Evolutionary conservation across 2,329 filamentous ascomycete genomes (phyloP), one percentile per base, ranked within the genome.

Genomic region (Aspergillus tanneri): DNA sequence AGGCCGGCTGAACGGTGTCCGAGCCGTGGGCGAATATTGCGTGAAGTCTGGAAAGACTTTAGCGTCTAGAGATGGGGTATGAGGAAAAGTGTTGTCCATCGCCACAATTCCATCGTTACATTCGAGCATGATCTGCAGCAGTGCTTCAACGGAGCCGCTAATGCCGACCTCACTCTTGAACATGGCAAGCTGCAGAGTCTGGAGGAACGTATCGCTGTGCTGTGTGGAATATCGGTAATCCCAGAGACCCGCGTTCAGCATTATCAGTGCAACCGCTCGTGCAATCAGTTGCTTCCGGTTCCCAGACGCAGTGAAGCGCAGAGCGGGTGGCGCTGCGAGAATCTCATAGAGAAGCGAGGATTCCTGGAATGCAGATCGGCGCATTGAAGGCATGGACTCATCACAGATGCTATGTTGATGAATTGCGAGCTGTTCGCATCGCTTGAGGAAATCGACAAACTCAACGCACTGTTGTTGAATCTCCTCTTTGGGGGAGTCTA

Each of bases 221-320:
- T 47, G 50, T 1, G 58, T 55, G 7, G 65, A 61, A 28, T 62
- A 59, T 12, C 70, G 62, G 42, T 72, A 70, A 52, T 73, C 68
- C 69, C 69, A 73, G 9, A 72, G 56, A 4, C 64, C 68, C 4
- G 64, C 63, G 47, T 72, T 72, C 40, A 72, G 54, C 45, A 66
- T 70, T 41, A 72, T 64, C 23, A 72, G 42, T 1, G 63, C 56
- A 9, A 63, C 65, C 1, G 72, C 47, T 16, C 68, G 64, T 16
- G 68, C 57, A 35, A 71, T 61, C 40, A 69, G 66, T 49, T 72
- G 68, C 49, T 71, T 71, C n/a, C 68, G 63, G 39, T 69, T 58
- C 16, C 65, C 68, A 5, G 65, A 63, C 12, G 64, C 54, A 1
- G 66, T 67, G 43, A 67, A 69, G 12, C 66, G 65, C 18, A 59